Base-by-base conservation (phyloP, 140 eudicot species). In the Erigeron philadelphicus region DNA sequence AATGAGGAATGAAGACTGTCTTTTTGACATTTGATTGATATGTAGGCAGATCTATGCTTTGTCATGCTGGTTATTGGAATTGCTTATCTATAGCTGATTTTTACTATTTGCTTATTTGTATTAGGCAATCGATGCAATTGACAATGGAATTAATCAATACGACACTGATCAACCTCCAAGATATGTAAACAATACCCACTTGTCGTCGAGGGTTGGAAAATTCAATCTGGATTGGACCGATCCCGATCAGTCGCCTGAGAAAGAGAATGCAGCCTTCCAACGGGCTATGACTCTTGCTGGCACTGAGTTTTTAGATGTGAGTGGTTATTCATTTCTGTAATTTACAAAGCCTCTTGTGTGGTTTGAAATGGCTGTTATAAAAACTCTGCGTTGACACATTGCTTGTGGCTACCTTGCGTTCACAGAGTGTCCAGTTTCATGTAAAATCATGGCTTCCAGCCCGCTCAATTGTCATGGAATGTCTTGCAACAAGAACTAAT, bases 401-500 rank as follows among this genome's bases (percentile, higher is more conserved):
- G 63, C 38, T 68, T 48, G 41, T 11, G 6, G 67, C 38, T 13
- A 17, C 48, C 53, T 75, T 49, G 10, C 8, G 25, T 73, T 11
- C 13, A 4, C 83, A 93, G 99, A 81, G 78, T 81, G 85, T 93
- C 58, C 77, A 85, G 9, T 81, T 77, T 71, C 90, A 86, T 80
- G 90, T 82, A 68, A 85, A 77, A 78, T 93, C 99, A 63, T 93
- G 99, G 99, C 76, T 93, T 19, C 99, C 97, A 45, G 99, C 97
- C 44, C 84, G 97, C 47, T 86, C 99, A 40, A 89, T 93, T 71
- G 95, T 93, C 66, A 78, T 85, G 94, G 86, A 87, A 69, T 87
- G 94, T 79, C 82, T 87, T 79, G 86, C 81, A 35, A 85, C 90
- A 21, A 87, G 95, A 80, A 74, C 80, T 13, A 40, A 64, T 49